A percentile compares a stretch with the other conserved stretches of the same genome.
phyloP scores from a whole-genome alignment of 148 eudicot genomes.

The Nepenthes gracilis region DNA sequence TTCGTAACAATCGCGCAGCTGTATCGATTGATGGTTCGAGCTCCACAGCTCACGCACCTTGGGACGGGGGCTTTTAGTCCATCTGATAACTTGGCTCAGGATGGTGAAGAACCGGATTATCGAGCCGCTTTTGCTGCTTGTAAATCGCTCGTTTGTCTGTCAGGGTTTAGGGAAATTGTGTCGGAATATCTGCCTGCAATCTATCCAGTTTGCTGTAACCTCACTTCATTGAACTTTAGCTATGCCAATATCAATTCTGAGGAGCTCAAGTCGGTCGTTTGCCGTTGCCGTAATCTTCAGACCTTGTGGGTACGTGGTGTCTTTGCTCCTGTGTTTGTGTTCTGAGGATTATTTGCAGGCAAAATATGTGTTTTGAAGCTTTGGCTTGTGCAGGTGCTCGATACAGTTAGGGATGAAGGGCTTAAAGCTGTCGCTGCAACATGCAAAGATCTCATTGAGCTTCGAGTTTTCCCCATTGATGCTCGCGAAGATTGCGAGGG shows the following conservation, averaged over 20 bases:
- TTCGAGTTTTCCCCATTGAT: slow-evolving; percentile 75
- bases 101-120: slow-evolving; percentile 52
- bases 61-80: slow-evolving; percentile 75
- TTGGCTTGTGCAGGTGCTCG: slow-evolving; percentile 39
- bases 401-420: slow-evolving; percentile 76
- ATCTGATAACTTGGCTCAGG: slow-evolving; percentile 21
- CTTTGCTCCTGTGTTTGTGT: background rate
- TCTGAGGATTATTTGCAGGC: background rate
- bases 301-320: slow-evolving; percentile 50
- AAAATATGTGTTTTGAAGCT: background rate
- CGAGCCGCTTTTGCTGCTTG: slow-evolving; percentile 56
- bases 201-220: slow-evolving; percentile 55
- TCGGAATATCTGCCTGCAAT: slow-evolving; percentile 55
- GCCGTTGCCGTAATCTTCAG: slow-evolving; percentile 64
- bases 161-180: slow-evolving; percentile 62
- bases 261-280: slow-evolving; percentile 48
- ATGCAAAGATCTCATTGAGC: slow-evolving; percentile 68
- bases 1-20: slow-evolving; percentile 45
- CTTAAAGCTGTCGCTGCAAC: slow-evolving; percentile 70
- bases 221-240: slow-evolving; percentile 74
- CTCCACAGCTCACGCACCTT: slow-evolving; percentile 70
- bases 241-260: slow-evolving; percentile 61
- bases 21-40: slow-evolving; percentile 46
- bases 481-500: slow-evolving; percentile 60
- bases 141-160: slow-evolving; percentile 59